Conservation (phyloP, 176 grass and related monocot species). For the Musa beccarii region DNA sequence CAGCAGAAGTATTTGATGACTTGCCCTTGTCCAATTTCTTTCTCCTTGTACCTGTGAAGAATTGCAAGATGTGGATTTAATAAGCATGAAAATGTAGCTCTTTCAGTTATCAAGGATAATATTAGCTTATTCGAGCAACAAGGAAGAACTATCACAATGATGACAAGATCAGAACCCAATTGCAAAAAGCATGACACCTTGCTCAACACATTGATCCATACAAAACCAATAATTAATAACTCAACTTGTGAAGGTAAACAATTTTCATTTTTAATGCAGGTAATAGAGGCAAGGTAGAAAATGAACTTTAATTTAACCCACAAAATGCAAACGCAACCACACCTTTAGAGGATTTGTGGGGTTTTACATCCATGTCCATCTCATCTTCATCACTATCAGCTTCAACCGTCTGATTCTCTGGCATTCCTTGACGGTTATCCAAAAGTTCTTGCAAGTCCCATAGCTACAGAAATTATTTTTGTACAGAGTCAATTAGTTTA, state of each 20-base stretch:
- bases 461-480: conserved; percentile 31
- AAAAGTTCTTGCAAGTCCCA: conserved; percentile 90
- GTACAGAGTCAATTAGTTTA: neutral
- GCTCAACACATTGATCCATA: no score
- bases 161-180: neutral
- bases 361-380: conserved; percentile 74
- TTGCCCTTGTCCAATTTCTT: conserved; percentile 29
- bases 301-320: neutral
- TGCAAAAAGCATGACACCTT: no score
- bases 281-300: neutral
- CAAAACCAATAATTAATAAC: no score
- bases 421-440: conserved; percentile 26
- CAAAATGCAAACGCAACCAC: neutral
- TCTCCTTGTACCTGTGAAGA: conserved; percentile 25
- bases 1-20: conserved; percentile 8
- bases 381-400: conserved; percentile 42
- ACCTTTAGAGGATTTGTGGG: conserved; percentile 45
- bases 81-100: neutral
- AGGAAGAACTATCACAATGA: no score
- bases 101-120: neutral
- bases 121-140: no score
- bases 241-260: neutral
- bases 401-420: conserved; percentile 22
- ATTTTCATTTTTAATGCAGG: neutral
- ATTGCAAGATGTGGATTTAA: conserved; percentile 1